Conservation (phyloP, 179 eudicot genomes). For the Sideroxylon spinosum region DNA sequence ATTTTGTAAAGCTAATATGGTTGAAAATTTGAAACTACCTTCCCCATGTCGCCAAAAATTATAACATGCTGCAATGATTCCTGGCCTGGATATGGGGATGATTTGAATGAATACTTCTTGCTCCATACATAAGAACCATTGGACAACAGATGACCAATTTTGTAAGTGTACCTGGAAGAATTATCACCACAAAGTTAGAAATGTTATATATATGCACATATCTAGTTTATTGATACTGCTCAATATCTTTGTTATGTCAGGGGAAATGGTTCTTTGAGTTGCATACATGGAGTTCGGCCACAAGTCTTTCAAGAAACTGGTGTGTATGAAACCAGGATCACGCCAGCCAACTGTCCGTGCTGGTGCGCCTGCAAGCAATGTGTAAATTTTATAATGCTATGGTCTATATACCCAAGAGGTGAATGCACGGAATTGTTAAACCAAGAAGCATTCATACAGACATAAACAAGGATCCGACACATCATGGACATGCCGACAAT, state of each 20-base stretch:
- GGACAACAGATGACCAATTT: conserved; percentile 50
- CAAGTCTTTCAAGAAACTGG: conserved; percentile 69
- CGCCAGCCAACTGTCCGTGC: conserved; percentile 92
- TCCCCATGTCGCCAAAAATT: conserved; percentile 86
- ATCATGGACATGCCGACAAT: too few species aligned
- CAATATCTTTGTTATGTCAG: background rate
- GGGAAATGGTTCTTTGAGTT: background rate
- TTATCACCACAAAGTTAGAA: conserved; percentile 1
- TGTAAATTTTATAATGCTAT: background rate
- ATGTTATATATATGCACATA: background rate
- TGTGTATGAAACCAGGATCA: conserved; percentile 79
- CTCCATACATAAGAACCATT: conserved; percentile 61
- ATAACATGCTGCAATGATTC: conserved; percentile 64
- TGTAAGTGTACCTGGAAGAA: conserved; percentile 55
- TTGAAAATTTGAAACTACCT: conserved; percentile 33
- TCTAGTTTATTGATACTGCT: too few species aligned
- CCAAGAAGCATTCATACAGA: too few species aligned
- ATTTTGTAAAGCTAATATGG: too few species aligned
- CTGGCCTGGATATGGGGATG: conserved; percentile 79
- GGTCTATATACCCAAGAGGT: background rate
- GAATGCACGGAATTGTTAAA: background rate
- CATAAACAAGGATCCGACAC: too few species aligned
- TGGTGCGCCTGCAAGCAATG: conserved; percentile 52
- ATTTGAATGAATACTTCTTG: conserved; percentile 56
- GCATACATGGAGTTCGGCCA: conserved; percentile 64